Evolutionary conservation across 192 early-diverging fungal species (phyloP).

Genomic region (Gryganskiella cystojenkinii): DNA sequence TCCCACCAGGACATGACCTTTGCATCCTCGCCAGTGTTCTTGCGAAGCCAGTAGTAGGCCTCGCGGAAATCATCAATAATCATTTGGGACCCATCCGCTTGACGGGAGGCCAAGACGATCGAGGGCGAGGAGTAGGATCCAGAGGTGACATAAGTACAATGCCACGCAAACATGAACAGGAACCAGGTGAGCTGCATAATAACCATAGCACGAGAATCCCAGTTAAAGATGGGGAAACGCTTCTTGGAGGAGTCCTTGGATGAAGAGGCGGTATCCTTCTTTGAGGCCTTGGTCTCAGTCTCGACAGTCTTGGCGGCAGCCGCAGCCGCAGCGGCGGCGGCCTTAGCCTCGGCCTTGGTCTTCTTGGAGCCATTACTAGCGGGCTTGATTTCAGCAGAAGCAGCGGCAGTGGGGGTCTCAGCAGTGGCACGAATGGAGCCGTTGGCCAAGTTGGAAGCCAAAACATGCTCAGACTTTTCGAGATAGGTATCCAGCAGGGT

Average conservation of each 20-base stretch:
- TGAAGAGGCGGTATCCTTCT: too few species aligned
- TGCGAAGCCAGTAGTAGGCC: constrained; percentile 99
- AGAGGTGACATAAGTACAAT: constrained; percentile 99
- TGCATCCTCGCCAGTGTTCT: constrained; percentile 93
- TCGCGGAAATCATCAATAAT: constrained; percentile 99
- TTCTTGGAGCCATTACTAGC: constrained; percentile 9
- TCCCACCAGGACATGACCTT: constrained; percentile 99
- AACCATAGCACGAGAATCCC: constrained; percentile 67
- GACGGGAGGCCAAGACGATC: constrained; percentile 92
- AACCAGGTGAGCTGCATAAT: constrained; percentile 76
- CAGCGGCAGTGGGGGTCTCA: neutral
- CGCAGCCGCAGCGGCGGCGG: neutral
- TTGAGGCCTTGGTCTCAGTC: constrained; percentile 1
- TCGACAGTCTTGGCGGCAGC: constrained; percentile 11
- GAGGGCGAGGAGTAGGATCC: constrained; percentile 99
- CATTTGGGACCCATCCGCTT: constrained; percentile 88
- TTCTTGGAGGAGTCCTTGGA: constrained; percentile 39
- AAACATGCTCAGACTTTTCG: constrained; percentile 51
- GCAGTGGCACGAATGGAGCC: constrained; percentile 18
- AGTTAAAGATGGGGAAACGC: constrained; percentile 55
- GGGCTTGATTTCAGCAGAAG: constrained; percentile 17
- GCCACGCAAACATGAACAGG: constrained; percentile 89
- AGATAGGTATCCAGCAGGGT: constrained; percentile 90
- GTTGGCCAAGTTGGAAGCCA: constrained; percentile 7
- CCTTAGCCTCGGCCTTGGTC: constrained; percentile 10